Evolutionary conservation across 1,284 basidiomycete species (phyloP), one percentile per base, ranked within the genome.

Genomic region (Thelephora terrestris): DNA sequence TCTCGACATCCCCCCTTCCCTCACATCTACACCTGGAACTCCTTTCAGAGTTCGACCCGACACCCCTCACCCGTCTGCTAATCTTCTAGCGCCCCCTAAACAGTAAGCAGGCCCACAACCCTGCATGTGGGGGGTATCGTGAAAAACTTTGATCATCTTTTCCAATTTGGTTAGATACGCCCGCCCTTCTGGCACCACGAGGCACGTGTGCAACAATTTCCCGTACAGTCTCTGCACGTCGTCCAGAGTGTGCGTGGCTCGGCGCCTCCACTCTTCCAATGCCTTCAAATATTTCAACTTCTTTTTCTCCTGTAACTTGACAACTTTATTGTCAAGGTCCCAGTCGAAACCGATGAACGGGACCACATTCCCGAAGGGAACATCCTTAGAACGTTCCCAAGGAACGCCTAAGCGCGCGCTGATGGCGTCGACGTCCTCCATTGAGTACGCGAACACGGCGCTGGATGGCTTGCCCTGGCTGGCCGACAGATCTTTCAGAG

Each of bases 101-200:
- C n/a, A n/a, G n/a, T n/a, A n/a, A n/a, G n/a, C n/a, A n/a, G n/a
- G n/a, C n/a, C n/a, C n/a, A n/a, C n/a, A n/a, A n/a, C n/a, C n/a
- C n/a, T n/a, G n/a, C n/a, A n/a, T n/a, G n/a, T n/a, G 61, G 25
- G 63, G 64, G 45, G 45, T 7, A 12, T 57, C 29, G 10, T 46
- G 9, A 25, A 56, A 61, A 0, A 51, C 44, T 1, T 42, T 12
- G 0, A 65, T 43, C 55, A 67, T 56, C 12, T 50, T 29, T 32
- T 69, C 61, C 1, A 72, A 52, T 12, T 45, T 47, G 18, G 57
- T 63, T 45, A 70, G 60, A 39, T 63, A 66, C 0, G 67, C 63
- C 0, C 58, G 42, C 0, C 65, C 65, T 5, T 34, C 45, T n/a
- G 60, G 60, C 2, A 66, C 23, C 1, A 69, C 56, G 3, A 55